Conservation (phyloP, 495 filamentous ascomycete genomes). For the Rostrohypoxylon terebratum region DNA sequence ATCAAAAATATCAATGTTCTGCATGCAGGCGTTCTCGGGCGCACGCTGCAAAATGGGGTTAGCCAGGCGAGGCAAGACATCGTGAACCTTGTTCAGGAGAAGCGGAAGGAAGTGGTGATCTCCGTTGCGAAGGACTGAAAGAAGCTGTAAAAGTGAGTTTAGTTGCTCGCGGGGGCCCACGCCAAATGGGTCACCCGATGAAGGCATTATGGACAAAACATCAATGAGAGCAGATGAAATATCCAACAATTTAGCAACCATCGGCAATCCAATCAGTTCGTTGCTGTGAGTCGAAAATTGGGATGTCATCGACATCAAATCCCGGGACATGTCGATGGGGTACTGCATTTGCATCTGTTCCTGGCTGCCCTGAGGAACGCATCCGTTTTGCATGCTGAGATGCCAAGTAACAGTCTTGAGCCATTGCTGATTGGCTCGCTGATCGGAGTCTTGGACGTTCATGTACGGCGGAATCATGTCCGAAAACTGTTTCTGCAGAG, state of each 20-base stretch:
- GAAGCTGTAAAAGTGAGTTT: slow-evolving; percentile 72
- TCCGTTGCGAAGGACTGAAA: slow-evolving; percentile 76
- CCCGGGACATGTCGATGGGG: slow-evolving; percentile 76
- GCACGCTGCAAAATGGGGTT: slow-evolving; percentile 66
- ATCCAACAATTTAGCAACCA: slow-evolving; percentile 82
- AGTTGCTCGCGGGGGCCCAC: slow-evolving; percentile 78
- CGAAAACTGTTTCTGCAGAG: slow-evolving; percentile 73
- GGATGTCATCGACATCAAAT: slow-evolving; percentile 72
- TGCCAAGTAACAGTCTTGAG: slow-evolving; percentile 87
- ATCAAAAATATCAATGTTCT: slow-evolving; percentile 68
- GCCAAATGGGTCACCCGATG: slow-evolving; percentile 68
- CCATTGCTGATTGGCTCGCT: slow-evolving; percentile 82
- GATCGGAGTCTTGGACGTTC: slow-evolving; percentile 73
- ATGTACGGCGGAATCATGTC: slow-evolving; percentile 72
- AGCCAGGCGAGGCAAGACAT: slow-evolving; percentile 70
- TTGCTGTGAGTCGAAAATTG: slow-evolving; percentile 63
- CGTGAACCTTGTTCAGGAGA: slow-evolving; percentile 74
- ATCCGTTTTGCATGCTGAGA: slow-evolving; percentile 64
- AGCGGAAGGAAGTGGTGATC: slow-evolving; percentile 77
- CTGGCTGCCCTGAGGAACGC: slow-evolving; percentile 55
- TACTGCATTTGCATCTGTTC: slow-evolving; percentile 76
- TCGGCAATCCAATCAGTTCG: slow-evolving; percentile 41
- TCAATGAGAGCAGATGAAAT: slow-evolving; percentile 79
- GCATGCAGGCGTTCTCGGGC: slow-evolving; percentile 58
- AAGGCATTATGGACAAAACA: slow-evolving; percentile 73